Percentiles rank a stretch among this genome's conserved stretches.
Conservation (phyloP, 345 rosid species). For the Crucihimalaya himalaica region DNA sequence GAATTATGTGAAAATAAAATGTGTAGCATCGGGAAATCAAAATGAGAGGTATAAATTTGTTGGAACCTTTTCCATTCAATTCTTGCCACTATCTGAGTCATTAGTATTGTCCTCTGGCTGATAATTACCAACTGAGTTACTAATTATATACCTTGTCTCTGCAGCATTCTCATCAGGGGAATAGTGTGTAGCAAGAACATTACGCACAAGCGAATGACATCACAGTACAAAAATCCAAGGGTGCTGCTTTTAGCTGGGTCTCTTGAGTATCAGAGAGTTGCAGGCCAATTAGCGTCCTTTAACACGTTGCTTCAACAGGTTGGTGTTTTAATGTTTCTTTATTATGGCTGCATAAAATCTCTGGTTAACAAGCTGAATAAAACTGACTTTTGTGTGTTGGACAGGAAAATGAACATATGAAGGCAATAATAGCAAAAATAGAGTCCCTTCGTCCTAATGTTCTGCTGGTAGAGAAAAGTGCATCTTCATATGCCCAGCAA, state of each 20-base stretch:
- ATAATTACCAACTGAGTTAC: too few relatives aligned
- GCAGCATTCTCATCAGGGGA: conserved; percentile 82
- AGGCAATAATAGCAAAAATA: conserved; percentile 75
- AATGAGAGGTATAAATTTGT: conserved; percentile 63
- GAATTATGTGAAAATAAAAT: conserved; percentile 91
- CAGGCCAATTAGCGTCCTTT: conserved; percentile 87
- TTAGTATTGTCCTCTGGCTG: background rate
- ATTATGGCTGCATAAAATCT: background rate
- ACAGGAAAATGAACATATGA: conserved; percentile 90
- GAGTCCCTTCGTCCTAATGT: conserved; percentile 94
- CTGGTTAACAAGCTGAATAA: background rate
- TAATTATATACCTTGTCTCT: conserved; percentile 25
- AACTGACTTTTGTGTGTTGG: conserved; percentile 31
- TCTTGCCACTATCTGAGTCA: background rate
- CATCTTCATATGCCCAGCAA: conserved; percentile 81
- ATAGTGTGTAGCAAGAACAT: conserved; percentile 95
- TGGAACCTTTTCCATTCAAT: background rate
- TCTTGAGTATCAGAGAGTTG: conserved; percentile 80
- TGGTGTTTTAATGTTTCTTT: conserved; percentile 29
- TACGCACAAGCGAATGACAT: conserved; percentile 97
- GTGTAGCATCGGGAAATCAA: conserved; percentile 86
- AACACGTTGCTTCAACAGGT: conserved; percentile 90
- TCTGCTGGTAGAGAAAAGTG: conserved; percentile 91
- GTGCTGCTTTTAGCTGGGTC: conserved; percentile 91
- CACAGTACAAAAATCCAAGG: conserved; percentile 93